Conservation (phyloP, 768 basidiomycete species). For the Boletales sp. region DNA sequence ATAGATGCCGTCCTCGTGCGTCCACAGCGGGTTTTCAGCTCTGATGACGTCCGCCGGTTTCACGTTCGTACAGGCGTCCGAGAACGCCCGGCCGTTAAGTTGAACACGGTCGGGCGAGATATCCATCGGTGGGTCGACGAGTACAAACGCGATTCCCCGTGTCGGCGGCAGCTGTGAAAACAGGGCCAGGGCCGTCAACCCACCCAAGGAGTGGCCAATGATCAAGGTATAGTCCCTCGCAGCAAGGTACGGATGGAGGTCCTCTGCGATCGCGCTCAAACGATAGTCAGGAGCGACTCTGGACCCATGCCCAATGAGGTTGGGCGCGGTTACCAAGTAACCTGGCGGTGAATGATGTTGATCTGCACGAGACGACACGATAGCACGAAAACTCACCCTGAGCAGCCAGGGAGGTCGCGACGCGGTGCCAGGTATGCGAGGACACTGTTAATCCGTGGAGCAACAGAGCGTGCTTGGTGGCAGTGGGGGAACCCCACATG, state of each 20-base stretch:
- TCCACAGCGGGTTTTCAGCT: constrained; percentile 15
- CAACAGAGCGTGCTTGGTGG: constrained; percentile 16
- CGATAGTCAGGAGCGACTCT: constrained; percentile 9
- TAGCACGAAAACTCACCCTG: constrained; percentile 5
- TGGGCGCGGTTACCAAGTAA: constrained; percentile 23
- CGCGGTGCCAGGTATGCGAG: constrained; percentile 12
- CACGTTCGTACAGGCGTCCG: background rate
- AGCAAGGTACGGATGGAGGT: constrained; percentile 10
- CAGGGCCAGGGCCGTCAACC: constrained; percentile 8
- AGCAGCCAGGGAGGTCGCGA: constrained; percentile 13
- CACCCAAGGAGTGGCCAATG: constrained; percentile 23
- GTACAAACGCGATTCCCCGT: background rate
- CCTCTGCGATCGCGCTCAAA: constrained; percentile 9
- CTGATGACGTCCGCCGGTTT: background rate
- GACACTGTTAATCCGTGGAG: constrained; percentile 18
- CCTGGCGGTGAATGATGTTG: constrained; percentile 7
- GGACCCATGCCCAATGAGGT: constrained; percentile 19
- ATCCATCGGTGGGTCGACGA: background rate
- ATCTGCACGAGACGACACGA: too few species aligned
- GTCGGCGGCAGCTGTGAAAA: background rate
- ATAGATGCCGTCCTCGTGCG: constrained; percentile 3
- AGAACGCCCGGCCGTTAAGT: background rate
- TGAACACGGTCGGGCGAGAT: background rate
- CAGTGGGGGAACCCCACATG: constrained; percentile 17
- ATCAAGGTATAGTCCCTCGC: constrained; percentile 7